Percentiles rank a stretch among this genome's conserved stretches.
Evolutionary conservation across 805 yeast genomes (phyloP).

Genomic region (Cyberlindnera japonica): DNA sequence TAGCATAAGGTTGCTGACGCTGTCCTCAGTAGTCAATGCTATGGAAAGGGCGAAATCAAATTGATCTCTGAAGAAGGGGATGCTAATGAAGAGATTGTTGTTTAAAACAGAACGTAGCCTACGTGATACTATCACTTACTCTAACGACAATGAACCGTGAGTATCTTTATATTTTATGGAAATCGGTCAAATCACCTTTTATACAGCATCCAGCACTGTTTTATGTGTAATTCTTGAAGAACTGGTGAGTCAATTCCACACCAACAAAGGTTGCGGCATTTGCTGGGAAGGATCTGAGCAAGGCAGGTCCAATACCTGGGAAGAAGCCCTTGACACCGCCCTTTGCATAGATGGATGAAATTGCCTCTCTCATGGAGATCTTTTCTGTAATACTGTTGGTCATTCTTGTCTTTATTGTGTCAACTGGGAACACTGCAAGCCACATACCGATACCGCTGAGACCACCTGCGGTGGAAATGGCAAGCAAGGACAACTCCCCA

Average conservation of each 20-base stretch:
- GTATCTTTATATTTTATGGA: no score
- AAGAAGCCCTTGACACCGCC: constrained; percentile 90
- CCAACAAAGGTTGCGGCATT: constrained; percentile 99
- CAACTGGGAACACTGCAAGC: constrained; percentile 93
- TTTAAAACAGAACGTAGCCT: no score
- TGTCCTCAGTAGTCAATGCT: no score
- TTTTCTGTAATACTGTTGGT: constrained; percentile 36
- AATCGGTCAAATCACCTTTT: neutral
- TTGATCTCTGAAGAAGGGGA: no score
- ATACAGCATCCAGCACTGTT: no score
- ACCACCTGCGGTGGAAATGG: constrained; percentile 90
- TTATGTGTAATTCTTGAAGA: constrained; percentile 32
- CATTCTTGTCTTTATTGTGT: constrained; percentile 69
- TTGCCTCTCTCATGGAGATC: constrained; percentile 58
- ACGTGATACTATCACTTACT: no score
- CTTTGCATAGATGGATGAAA: constrained; percentile 61
- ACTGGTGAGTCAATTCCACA: constrained; percentile 69
- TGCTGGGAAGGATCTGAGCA: constrained; percentile 93
- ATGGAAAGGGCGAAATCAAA: no score
- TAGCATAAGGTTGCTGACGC: no score
- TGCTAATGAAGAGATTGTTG: no score
- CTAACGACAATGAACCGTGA: no score
- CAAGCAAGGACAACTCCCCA: constrained; percentile 60
- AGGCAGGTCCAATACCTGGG: constrained; percentile 97
- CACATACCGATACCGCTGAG: constrained; percentile 97